phyloP scores from a whole-genome alignment of 2,329 filamentous ascomycete genomes.

The Cladosporium oxysporum region DNA sequence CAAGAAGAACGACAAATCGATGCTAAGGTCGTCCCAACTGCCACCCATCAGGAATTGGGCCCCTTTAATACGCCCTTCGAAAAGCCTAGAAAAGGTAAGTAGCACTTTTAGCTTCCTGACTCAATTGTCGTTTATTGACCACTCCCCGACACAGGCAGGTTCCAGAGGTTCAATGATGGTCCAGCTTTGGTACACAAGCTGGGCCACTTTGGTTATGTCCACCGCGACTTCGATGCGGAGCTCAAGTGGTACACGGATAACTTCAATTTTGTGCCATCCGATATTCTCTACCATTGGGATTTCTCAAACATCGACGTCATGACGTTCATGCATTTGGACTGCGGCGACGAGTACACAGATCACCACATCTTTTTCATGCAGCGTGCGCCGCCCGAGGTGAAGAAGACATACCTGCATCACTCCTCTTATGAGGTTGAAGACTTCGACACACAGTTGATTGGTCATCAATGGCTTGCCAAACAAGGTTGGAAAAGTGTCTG shows the following conservation, averaged over 20 bases:
- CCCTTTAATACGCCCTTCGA: too few relatives aligned
- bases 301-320: slow-evolving; percentile 35
- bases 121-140: too few relatives aligned
- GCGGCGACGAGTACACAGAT: slow-evolving; percentile 43
- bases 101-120: too few relatives aligned
- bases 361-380: slow-evolving; percentile 48
- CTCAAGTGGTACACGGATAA: slow-evolving; percentile 42
- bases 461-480: slow-evolving; percentile 65
- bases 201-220: slow-evolving; percentile 44
- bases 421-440: slow-evolving; percentile 69
- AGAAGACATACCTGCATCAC: slow-evolving; percentile 55
- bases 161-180: slow-evolving; percentile 19
- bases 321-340: slow-evolving; percentile 49
- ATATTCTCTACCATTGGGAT: slow-evolving; percentile 34
- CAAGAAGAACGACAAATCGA: too few relatives aligned
- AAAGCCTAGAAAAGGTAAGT: too few relatives aligned
- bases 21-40: too few relatives aligned
- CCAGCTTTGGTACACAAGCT: slow-evolving; percentile 30
- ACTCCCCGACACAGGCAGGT: slow-evolving; percentile 5
- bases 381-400: slow-evolving; percentile 24
- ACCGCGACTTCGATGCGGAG: slow-evolving; percentile 37
- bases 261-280: slow-evolving; percentile 47
- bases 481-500: slow-evolving; percentile 66
- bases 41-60: too few relatives aligned
- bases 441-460: slow-evolving; percentile 67